Base-by-base conservation (phyloP, 768 basidiomycete genomes). In the Russula sp. region DNA sequence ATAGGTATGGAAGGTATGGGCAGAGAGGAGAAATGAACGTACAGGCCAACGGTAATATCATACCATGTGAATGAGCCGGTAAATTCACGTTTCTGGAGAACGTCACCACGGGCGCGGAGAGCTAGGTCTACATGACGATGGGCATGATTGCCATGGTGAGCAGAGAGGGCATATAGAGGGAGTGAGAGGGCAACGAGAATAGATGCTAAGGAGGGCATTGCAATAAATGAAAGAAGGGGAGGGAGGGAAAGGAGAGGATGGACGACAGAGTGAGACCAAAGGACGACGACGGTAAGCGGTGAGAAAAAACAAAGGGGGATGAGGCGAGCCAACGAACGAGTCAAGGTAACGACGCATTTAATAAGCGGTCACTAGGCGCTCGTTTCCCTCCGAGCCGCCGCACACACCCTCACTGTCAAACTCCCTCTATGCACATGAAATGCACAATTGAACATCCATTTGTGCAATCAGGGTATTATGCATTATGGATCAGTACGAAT, bases 141-240 rank as follows among this genome's bases (percentile, higher is more conserved):
- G 13, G 42, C 39, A 29, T 3, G 46, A 3, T 25, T 18, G 35
- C 16, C 50, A 35, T 45, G 48, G 43, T 62, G 60, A 55, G 20
- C 34, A 11, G 60, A 60, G 4, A 65, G 35, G 6, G 42, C 55
- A 18, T 25, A 39, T 9, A 58, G 35, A 36, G 66, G 55, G 41
- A 65, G 54, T 1, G 58, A 61, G 25, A 67, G 45, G 46, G 66
- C 41, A 38, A 61, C 16, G 52, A 66, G 52, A 53, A 53, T 29
- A 16, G 58, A 20, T 2, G 39, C 7, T 59, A 63, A 59, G 13
- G 62, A 63, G 57, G 39, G 62, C 62, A 63, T 63, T 54, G 51
- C 13, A 38, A 18, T 3, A 49, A 59, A 55, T 25, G 51, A 60
- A 14, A 18, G 56, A 34, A 43, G 56, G 41, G 35, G 49, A 35